These are phyloP conservation scores for Podospora appendiculata DNA, from an alignment of 495 filamentous ascomycete genomes.

Conservation along the genomic window DNA sequence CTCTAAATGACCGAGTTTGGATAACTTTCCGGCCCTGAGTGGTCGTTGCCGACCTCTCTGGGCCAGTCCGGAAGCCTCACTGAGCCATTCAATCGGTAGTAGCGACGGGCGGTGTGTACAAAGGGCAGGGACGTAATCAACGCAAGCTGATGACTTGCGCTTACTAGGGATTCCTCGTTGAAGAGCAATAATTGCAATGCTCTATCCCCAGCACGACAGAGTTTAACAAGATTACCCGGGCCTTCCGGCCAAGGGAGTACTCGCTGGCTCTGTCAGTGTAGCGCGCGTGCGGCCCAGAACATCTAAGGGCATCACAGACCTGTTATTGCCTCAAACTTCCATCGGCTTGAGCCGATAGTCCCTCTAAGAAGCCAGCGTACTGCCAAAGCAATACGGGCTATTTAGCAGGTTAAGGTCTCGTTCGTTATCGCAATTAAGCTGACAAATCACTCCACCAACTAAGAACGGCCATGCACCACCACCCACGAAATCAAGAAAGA, in stretches of 20 bases:
- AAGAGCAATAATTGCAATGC: conserved; percentile 77
- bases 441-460: conserved; percentile 65
- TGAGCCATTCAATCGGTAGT: conserved; percentile 71
- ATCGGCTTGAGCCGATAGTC: conserved; percentile 42
- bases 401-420: conserved; percentile 58
- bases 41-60: conserved; percentile 56
- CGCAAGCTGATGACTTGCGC: conserved; percentile 65
- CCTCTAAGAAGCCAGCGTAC: conserved; percentile 60
- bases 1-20: conserved; percentile 70
- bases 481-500: conserved; percentile 61
- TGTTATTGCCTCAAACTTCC: conserved; percentile 66
- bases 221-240: conserved; percentile 25
- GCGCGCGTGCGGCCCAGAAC: conserved; percentile 66
- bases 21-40: conserved; percentile 59
- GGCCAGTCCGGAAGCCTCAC: conserved; percentile 64
- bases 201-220: conserved; percentile 26
- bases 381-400: conserved; percentile 57
- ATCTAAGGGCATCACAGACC: conserved; percentile 67
- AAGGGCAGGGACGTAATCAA: conserved; percentile 69
- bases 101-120: conserved; percentile 67
- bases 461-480: conserved; percentile 61
- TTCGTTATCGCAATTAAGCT: conserved; percentile 73
- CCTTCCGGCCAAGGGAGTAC: conserved; percentile 64
- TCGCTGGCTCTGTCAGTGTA: conserved; percentile 67
- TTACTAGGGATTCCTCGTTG: conserved; percentile 72